Conservation (phyloP, 1,139 yeast species). For the Candida tropicalis region DNA sequence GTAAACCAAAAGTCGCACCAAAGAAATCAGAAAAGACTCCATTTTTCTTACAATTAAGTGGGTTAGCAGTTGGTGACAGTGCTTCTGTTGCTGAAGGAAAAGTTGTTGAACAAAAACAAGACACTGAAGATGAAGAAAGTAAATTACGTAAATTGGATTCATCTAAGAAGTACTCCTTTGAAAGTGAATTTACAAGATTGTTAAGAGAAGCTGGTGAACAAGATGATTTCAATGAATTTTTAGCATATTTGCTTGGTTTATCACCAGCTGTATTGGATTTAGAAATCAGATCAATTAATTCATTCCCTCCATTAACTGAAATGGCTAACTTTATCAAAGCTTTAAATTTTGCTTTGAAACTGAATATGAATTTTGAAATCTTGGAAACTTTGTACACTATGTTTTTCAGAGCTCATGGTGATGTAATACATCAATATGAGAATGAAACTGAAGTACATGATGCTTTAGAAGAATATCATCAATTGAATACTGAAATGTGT, state of each 20-base stretch:
- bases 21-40: slow-evolving; percentile 87
- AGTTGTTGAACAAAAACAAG: slow-evolving; percentile 9
- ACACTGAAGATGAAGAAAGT: slow-evolving; percentile 22
- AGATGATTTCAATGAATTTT: slow-evolving; percentile 51
- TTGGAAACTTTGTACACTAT: slow-evolving; percentile 78
- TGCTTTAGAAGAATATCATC: slow-evolving; percentile 46
- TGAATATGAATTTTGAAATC: slow-evolving; percentile 68
- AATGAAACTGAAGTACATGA: slow-evolving; percentile 38
- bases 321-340: slow-evolving; percentile 67
- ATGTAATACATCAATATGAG: slow-evolving; percentile 59
- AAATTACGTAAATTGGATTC: slow-evolving; percentile 30
- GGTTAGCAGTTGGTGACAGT: slow-evolving; percentile 68
- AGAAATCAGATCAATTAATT: slow-evolving; percentile 79
- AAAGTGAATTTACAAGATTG: slow-evolving; percentile 71
- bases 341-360: slow-evolving; percentile 55
- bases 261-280: slow-evolving; percentile 83
- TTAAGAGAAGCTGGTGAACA: slow-evolving; percentile 54
- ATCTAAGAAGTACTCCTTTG: slow-evolving; percentile 47
- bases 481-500: slow-evolving; percentile 41
- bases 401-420: slow-evolving; percentile 80
- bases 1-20: slow-evolving; percentile 88
- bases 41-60: slow-evolving; percentile 68
- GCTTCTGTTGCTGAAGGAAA: slow-evolving; percentile 62
- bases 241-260: slow-evolving; percentile 57
- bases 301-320: slow-evolving; percentile 67